These are phyloP conservation scores for Mycena rebaudengoi DNA, from an alignment of 768 basidiomycete genomes.

Conservation along the genomic window DNA sequence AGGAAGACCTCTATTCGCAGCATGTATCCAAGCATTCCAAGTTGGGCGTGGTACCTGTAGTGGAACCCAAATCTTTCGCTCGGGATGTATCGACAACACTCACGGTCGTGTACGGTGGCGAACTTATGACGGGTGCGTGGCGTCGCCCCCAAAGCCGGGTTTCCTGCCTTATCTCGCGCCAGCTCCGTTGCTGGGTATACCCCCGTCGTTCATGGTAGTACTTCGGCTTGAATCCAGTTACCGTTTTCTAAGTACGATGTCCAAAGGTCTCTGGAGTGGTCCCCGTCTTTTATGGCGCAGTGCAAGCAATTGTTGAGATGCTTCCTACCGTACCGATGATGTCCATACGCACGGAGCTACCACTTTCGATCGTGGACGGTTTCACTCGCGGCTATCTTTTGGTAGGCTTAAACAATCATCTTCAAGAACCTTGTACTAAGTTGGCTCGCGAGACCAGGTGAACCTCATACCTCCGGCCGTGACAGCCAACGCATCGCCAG, in stretches of 20 bases:
- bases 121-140: conserved; percentile 68
- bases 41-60: conserved; percentile 41
- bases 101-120: conserved; percentile 82
- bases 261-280: conserved; percentile 75
- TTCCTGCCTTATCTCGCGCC: conserved; percentile 13
- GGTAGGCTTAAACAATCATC: no score
- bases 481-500: conserved; percentile 55
- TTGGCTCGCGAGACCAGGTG: no score
- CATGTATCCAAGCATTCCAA: conserved; percentile 53
- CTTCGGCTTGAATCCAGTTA: no score
- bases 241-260: no score
- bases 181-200: conserved; percentile 71
- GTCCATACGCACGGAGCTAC: conserved; percentile 69
- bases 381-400: conserved; percentile 82
- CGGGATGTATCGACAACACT: conserved; percentile 66
- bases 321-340: conserved; percentile 66
- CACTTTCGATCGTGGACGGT: conserved; percentile 78
- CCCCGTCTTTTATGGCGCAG: conserved; percentile 65
- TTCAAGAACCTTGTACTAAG: no score
- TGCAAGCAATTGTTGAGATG: conserved; percentile 68
- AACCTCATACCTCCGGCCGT: conserved; percentile 79
- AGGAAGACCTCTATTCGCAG: conserved; percentile 55
- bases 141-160: conserved; percentile 5
- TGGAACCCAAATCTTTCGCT: conserved; percentile 66
- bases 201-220: conserved; percentile 86